A percentile compares a stretch with the other conserved stretches of the same genome.
Evolutionary conservation across 441 rosid species (phyloP).

Genomic region (Mallotus repandus): DNA sequence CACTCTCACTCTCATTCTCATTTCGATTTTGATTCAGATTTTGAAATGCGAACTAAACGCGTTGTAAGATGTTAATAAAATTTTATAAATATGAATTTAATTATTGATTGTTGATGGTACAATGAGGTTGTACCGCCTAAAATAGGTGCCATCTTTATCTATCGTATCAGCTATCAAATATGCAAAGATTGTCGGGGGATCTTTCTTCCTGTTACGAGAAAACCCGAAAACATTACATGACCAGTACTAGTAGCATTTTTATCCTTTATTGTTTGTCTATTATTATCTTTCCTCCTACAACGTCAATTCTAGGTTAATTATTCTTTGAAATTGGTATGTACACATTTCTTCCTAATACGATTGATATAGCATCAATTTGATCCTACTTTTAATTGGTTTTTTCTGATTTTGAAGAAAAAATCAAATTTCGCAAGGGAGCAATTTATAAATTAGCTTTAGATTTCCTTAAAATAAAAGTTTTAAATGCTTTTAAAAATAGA

Average conservation of each 20-base stretch:
- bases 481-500: too few species aligned
- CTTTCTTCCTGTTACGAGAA: background rate
- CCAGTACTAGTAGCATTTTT: background rate
- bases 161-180: slow-evolving; percentile 13
- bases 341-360: too few species aligned
- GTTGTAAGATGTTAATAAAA: background rate
- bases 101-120: background rate
- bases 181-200: background rate
- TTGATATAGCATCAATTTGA: background rate
- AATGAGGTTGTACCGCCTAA: slow-evolving; percentile 9
- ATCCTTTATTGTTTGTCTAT: background rate
- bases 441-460: too few species aligned
- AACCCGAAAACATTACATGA: background rate
- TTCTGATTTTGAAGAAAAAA: background rate
- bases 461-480: too few species aligned
- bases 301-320: slow-evolving; percentile 17
- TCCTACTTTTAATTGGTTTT: too few species aligned
- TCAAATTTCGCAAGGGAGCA: too few species aligned
- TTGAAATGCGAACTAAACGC: too few species aligned
- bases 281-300: background rate
- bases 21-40: too few species aligned
- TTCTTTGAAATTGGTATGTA: slow-evolving; percentile 6
- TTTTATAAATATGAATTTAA: background rate
- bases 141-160: slow-evolving; percentile 8
- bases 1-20: too few species aligned